Evolutionary conservation across 495 filamentous ascomycete genomes (phyloP).

Genomic region (Penicillium coffeae): DNA sequence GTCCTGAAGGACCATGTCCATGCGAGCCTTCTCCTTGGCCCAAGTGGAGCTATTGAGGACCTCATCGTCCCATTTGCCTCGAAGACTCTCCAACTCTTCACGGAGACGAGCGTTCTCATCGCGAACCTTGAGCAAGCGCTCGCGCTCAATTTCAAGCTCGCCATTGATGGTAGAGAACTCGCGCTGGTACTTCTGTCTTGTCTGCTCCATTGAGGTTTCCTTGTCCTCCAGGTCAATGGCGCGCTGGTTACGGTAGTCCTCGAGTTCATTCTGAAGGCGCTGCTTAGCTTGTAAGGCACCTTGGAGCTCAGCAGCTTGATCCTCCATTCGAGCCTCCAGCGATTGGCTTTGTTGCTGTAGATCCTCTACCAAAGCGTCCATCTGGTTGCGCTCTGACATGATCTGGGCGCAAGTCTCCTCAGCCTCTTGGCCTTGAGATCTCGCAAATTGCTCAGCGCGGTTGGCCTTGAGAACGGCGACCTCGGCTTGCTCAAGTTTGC

Average conservation of each 20-base stretch:
- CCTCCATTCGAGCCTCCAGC: conserved; percentile 86
- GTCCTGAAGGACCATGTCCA: conserved; percentile 89
- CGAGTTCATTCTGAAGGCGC: conserved; percentile 92
- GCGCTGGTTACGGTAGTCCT: conserved; percentile 92
- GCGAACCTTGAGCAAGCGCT: conserved; percentile 69
- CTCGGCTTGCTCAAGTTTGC: conserved; percentile 94
- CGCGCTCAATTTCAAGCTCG: conserved; percentile 89
- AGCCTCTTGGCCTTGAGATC: conserved; percentile 78
- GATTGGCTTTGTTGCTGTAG: conserved; percentile 84
- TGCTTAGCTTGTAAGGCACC: conserved; percentile 87
- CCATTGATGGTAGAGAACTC: conserved; percentile 86
- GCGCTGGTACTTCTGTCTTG: conserved; percentile 91
- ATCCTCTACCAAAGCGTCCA: conserved; percentile 85
- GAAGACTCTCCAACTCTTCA: conserved; percentile 91
- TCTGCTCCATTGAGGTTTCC: conserved; percentile 94
- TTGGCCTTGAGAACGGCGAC: conserved; percentile 90
- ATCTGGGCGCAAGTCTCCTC: conserved; percentile 88
- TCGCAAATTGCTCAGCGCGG: conserved; percentile 90
- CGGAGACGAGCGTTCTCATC: conserved; percentile 71
- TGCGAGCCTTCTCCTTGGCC: conserved; percentile 93
- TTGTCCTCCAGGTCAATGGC: conserved; percentile 97
- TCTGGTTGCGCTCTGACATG: conserved; percentile 87
- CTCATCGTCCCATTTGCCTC: conserved; percentile 97
- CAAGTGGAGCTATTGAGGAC: conserved; percentile 96
- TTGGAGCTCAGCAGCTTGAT: conserved; percentile 84